Percentiles rank a stretch among this genome's conserved stretches.
Conservation (phyloP, 306 rosid genomes). For the Corylus americana region DNA sequence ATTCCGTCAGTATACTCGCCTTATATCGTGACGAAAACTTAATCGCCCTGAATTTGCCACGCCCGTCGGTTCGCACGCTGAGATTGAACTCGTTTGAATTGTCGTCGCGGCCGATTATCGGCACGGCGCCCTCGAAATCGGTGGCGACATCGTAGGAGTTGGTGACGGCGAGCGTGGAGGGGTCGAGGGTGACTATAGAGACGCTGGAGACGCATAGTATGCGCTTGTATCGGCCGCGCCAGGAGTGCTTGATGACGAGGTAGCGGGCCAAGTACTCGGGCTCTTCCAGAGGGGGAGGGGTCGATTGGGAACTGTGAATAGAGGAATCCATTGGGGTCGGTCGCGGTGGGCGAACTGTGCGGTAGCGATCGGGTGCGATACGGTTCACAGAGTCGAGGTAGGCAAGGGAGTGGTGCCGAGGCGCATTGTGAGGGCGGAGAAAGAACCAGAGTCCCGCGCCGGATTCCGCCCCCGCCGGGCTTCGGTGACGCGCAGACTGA, state of each 20-base stretch:
- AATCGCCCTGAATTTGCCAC: constrained; percentile 79
- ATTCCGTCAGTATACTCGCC: constrained; percentile 87
- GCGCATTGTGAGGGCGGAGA: constrained; percentile 68
- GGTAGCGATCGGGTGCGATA: constrained; percentile 57
- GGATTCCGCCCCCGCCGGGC: constrained; percentile 66
- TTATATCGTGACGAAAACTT: constrained; percentile 83
- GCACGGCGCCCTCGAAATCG: constrained; percentile 74
- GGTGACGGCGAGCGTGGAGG: constrained; percentile 76
- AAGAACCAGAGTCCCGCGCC: constrained; percentile 79
- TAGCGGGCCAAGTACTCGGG: constrained; percentile 90
- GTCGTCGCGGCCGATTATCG: constrained; percentile 77
- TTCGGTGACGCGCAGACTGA: constrained; percentile 86
- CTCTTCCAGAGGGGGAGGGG: constrained; percentile 63
- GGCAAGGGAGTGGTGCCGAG: constrained; percentile 81
- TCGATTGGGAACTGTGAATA: constrained; percentile 22
- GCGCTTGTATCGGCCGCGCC: constrained; percentile 99
- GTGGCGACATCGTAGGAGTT: constrained; percentile 72
- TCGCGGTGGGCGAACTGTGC: constrained; percentile 27
- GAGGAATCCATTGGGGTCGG: constrained; percentile 45
- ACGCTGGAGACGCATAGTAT: constrained; percentile 72
- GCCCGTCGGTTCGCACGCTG: constrained; percentile 89
- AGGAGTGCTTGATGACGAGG: constrained; percentile 84
- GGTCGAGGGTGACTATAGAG: constrained; percentile 74
- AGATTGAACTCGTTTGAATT: constrained; percentile 76
- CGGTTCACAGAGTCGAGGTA: constrained; percentile 79